Base-by-base conservation (phyloP, 805 yeast species). In the Suhomyces sp. region DNA sequence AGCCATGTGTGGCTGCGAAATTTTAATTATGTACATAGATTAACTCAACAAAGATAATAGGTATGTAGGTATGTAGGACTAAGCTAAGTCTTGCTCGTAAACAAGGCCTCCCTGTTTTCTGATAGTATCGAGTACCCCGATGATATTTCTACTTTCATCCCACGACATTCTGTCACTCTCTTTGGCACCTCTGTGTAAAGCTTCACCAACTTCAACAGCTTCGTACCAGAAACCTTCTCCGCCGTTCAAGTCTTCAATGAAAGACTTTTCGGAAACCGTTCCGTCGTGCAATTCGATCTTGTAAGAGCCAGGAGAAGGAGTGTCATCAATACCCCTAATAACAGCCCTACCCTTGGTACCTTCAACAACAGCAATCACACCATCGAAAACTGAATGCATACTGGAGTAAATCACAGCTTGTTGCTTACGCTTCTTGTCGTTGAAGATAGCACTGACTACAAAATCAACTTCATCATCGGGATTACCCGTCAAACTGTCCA, bases 151-250 rank as follows among this genome's bases (percentile, higher is more conserved):
- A 20, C 75, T 63, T 54, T 78, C 82, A 4, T 50, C 63, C 50
- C 60, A 63, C 2, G 79, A 70, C 50, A 66, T 54, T 3, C 51
- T 29, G 13, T 46, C 53, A 39, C 66, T 64, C 42, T 66, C 62
- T 11, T 51, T 46, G 35, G 54, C 59, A 9, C 76, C 76, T 11
- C 51, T 56, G 5, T 48, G 35, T 25, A 77, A 56, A 35, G 68
- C 74, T 30, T 62, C 53, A 3, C 77, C 81, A 19, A 68, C 69
- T 4, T 74, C 78, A 45, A 75, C 70, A 1, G 81, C 81, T 54
- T 77, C 82, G 51, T 69, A 70, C 45, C 71, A 72, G 50, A 76
- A 70, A 0, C 83, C 83, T 31, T 58, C 51, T 28, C 63, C 69
- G 3, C 65, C 68, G 6, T 60, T 52, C 16, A 58, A 52, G 35